Base-by-base conservation (phyloP, 805 yeast species). In the Middelhovenomyces tepae region DNA sequence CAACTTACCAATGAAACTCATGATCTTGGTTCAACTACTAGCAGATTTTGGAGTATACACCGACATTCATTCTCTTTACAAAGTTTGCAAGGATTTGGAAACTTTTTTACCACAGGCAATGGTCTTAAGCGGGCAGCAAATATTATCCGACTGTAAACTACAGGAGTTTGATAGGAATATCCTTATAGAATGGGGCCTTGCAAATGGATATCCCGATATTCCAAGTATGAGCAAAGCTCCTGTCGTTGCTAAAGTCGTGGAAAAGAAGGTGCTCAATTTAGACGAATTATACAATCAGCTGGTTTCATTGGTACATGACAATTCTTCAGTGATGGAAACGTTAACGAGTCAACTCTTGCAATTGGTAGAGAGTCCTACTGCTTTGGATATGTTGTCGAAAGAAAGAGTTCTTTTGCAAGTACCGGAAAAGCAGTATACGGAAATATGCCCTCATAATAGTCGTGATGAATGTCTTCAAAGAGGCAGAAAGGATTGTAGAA, bases 401-500 rank as follows among this genome's bases (percentile, higher is more conserved):
- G 39, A 42, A 26, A 27, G 35, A 19, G 32, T 33, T 5, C 19
- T 26, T 6, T 26, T 32, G 24, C 18, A 14, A 3, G 27, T 16
- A 9, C 34, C 42, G 16, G 39, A 32, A 18, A 37, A 44, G 32
- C 41, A 30, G 7, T 42, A 36, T 37, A 31, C 32, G 8, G 50
- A 39, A 13, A 35, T 45, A 9, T 48, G 53, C 34, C 36, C 37
- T 8, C 24, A 29, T 11, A 28, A 36, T 3, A 35, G 35, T 16
- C 25, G 36, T 17, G 31, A 31, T 14, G 39, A 34, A 14, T 45
- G 50, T 22, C 22, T 47, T 27, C 6, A 19, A 10, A 27, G 38
- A 13, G 46, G 47, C n/a, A 27, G 37, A 8, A 27, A 31, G 13
- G 42, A 38, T 16, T 45, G 51, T 28, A 25, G 35, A 9, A 23